These are phyloP conservation scores for Lentinula detonsa DNA, from an alignment of 768 basidiomycete genomes.

Conservation along the genomic window DNA sequence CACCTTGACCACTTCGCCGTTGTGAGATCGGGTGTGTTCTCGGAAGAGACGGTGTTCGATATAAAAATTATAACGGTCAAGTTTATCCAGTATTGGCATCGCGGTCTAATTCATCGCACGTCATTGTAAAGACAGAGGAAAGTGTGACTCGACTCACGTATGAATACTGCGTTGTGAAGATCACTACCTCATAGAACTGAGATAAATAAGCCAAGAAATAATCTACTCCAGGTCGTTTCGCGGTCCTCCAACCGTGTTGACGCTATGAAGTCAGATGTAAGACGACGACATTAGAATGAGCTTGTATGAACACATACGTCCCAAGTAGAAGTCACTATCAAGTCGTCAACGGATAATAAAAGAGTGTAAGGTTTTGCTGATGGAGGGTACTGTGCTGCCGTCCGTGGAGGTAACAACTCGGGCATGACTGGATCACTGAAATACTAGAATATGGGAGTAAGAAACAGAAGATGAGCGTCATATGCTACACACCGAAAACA, in stretches of 20 bases:
- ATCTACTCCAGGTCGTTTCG: slow-evolving; percentile 95
- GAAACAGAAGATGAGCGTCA: not conserved
- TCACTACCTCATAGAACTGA: slow-evolving; percentile 96
- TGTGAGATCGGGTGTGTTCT: slow-evolving; percentile 79
- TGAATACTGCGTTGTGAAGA: slow-evolving; percentile 86
- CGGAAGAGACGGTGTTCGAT: slow-evolving; percentile 89
- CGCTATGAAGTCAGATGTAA: slow-evolving; percentile 41
- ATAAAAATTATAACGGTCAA: slow-evolving; percentile 90
- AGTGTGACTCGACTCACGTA: slow-evolving; percentile 56
- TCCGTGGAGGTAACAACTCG: slow-evolving; percentile 74
- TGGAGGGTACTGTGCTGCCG: slow-evolving; percentile 59
- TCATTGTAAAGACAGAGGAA: slow-evolving; percentile 1
- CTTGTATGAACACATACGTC: slow-evolving; percentile 58
- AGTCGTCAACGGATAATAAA: slow-evolving; percentile 85
- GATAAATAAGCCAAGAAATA: slow-evolving; percentile 97
- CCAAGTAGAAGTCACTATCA: slow-evolving; percentile 90
- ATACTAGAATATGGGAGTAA: slow-evolving; percentile 39
- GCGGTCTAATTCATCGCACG: slow-evolving; percentile 61
- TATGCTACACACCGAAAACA: slow-evolving; percentile 57
- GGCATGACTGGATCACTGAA: slow-evolving; percentile 94
- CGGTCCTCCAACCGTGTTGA: slow-evolving; percentile 93
- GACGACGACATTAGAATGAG: not conserved
- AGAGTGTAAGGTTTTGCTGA: slow-evolving; percentile 91
- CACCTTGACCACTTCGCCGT: slow-evolving; percentile 85
- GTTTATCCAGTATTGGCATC: slow-evolving; percentile 80